Percentiles rank a stretch among this genome's conserved stretches.
These are phyloP conservation scores for Musa itinerans DNA, from an alignment of 176 grass and related monocot genomes.

Conservation along the genomic window DNA sequence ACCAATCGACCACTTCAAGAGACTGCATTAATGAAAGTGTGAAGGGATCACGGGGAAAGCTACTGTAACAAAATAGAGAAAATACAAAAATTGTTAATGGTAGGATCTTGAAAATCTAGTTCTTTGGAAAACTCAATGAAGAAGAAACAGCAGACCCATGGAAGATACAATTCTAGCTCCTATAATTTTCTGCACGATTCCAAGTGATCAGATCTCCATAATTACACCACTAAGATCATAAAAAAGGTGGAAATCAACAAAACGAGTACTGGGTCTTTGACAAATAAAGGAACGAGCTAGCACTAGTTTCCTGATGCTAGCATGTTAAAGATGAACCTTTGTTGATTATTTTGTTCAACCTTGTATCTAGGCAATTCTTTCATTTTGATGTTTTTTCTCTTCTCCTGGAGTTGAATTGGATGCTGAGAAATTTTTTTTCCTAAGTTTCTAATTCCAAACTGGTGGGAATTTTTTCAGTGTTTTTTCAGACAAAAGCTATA, in stretches of 20 bases:
- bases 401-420: no score
- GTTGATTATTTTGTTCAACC: no score
- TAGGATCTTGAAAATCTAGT: background rate
- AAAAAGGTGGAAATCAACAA: background rate
- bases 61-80: background rate
- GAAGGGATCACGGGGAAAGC: background rate
- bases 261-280: background rate
- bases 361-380: no score
- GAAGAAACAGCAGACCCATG: background rate
- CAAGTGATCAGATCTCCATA: background rate
- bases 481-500: background rate
- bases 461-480: no score
- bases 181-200: background rate
- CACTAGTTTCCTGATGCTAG: background rate
- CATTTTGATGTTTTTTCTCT: no score
- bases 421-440: no score
- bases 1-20: background rate
- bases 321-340: background rate
- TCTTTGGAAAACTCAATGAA: background rate
- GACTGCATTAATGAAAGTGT: background rate
- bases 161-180: background rate
- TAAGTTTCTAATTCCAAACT: no score
- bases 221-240: background rate
- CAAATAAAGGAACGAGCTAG: background rate
- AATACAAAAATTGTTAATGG: background rate